Percentiles rank a stretch among this genome's conserved stretches.
These are phyloP conservation scores for Pichia sp. DNA, from an alignment of 1,139 yeast species.

Conservation along the genomic window DNA sequence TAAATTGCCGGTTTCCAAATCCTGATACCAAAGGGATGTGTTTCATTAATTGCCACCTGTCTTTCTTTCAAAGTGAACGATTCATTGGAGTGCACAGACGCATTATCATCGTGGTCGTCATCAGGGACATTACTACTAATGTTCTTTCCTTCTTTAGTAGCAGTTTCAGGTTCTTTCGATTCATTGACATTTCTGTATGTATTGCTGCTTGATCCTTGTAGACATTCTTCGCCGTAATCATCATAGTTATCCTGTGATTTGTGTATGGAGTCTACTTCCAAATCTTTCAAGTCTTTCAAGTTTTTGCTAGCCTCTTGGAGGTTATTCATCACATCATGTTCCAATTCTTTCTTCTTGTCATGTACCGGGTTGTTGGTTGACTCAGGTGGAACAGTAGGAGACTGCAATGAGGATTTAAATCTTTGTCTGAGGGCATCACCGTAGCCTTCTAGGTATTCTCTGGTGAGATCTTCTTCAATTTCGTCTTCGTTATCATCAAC, in stretches of 20 bases:
- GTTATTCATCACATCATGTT: constrained; percentile 25
- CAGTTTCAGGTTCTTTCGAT: not conserved
- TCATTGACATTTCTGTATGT: not conserved
- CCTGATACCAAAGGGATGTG: constrained; percentile 97
- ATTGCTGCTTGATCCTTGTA: not conserved
- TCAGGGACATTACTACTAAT: constrained; percentile 19
- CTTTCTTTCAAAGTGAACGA: constrained; percentile 88
- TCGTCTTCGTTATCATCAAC: constrained; percentile 76
- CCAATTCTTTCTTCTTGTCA: constrained; percentile 24
- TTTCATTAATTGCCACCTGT: constrained; percentile 91
- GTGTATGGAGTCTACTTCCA: constrained; percentile 25
- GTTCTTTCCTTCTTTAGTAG: not conserved
- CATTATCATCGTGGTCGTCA: constrained; percentile 32
- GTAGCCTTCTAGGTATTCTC: constrained; percentile 68
- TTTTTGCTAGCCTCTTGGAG: constrained; percentile 24
- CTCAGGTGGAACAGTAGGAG: not conserved
- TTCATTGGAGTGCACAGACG: constrained; percentile 59
- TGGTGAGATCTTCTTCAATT: constrained; percentile 51
- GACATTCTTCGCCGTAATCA: constrained; percentile 7
- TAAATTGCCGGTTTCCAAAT: constrained; percentile 98
- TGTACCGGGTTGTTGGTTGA: constrained; percentile 6
- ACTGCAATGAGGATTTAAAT: constrained; percentile 19
- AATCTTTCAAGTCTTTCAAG: constrained; percentile 23
- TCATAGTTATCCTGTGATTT: not conserved
- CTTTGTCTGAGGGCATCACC: constrained; percentile 56